Evolutionary conservation across 768 basidiomycete genomes (phyloP).

Genomic region (Trametes cubensis): DNA sequence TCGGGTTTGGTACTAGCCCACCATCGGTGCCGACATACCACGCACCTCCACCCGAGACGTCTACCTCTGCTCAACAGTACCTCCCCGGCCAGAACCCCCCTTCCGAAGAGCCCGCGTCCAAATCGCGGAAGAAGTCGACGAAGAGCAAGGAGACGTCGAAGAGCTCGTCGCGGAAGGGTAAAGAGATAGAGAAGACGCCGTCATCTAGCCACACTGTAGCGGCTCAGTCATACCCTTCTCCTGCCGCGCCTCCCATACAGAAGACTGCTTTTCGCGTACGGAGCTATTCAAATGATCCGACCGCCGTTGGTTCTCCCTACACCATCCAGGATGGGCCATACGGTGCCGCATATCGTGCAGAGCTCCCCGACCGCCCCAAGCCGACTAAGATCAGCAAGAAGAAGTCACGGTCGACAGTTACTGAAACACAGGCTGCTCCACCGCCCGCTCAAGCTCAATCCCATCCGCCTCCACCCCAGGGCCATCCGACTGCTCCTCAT

Average conservation of each 20-base stretch:
- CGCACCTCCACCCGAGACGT: not conserved
- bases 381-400: constrained; percentile 4
- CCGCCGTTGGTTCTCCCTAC: constrained; percentile 4
- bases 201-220: not conserved
- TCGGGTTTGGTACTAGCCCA: constrained; percentile 19
- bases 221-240: not conserved
- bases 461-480: not conserved
- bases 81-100: constrained; percentile 9
- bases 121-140: constrained; percentile 16
- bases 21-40: constrained; percentile 11
- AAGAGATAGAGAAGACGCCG: constrained; percentile 9
- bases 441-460: not conserved
- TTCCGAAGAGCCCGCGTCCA: not conserved
- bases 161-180: constrained; percentile 13
- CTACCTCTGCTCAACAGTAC: not conserved
- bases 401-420: not conserved
- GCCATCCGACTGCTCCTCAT: not conserved
- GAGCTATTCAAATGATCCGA: constrained; percentile 22
- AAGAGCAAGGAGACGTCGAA: constrained; percentile 18
- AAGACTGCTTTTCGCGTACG: constrained; percentile 25
- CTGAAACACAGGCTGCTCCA: not conserved
- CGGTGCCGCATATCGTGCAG: constrained; percentile 19
- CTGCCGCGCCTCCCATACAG: not conserved
- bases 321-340: constrained; percentile 21
- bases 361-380: not conserved